Evolutionary conservation across 192 early-diverging fungal genomes (phyloP).

Genomic region (Chytriomyces confervae): DNA sequence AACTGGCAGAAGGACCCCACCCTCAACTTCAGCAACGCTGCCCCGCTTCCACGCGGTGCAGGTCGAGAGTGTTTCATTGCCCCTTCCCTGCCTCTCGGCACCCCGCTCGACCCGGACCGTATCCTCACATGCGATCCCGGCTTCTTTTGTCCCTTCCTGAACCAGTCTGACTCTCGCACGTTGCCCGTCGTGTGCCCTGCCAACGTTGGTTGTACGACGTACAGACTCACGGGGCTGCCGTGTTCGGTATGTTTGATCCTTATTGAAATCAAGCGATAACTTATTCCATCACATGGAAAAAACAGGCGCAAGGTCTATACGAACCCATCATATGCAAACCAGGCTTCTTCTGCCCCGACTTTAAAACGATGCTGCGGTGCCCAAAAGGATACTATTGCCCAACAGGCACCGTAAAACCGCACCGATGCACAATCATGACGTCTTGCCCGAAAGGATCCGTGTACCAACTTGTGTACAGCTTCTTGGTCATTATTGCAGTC

Average conservation of each 20-base stretch:
- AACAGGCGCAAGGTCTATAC: conserved; percentile 37
- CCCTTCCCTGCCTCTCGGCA: conserved; percentile 8
- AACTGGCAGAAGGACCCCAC: conserved; percentile 4
- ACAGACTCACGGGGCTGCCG: conserved; percentile 27
- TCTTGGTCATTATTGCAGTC: conserved; percentile 32
- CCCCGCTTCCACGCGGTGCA: not conserved
- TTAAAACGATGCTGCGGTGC: conserved; percentile 53
- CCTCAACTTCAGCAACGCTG: not conserved
- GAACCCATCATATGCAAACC: conserved; percentile 67
- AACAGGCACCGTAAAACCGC: conserved; percentile 48
- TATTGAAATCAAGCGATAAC: not conserved
- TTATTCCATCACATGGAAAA: not conserved
- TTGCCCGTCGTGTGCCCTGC: conserved; percentile 41
- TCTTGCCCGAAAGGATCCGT: conserved; percentile 45
- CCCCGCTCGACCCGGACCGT: not conserved
- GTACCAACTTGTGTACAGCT: conserved; percentile 26
- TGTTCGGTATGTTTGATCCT: conserved; percentile 6
- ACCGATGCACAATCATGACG: conserved; percentile 36
- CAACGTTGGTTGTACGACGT: conserved; percentile 23
- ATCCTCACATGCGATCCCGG: conserved; percentile 36
- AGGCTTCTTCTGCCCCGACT: conserved; percentile 63
- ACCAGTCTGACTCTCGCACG: conserved; percentile 24
- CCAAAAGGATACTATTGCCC: conserved; percentile 62
- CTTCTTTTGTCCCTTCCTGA: conserved; percentile 44
- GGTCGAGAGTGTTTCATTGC: conserved; percentile 23